Conservation (phyloP, 805 yeast genomes). For the Yarrowia sp. region DNA sequence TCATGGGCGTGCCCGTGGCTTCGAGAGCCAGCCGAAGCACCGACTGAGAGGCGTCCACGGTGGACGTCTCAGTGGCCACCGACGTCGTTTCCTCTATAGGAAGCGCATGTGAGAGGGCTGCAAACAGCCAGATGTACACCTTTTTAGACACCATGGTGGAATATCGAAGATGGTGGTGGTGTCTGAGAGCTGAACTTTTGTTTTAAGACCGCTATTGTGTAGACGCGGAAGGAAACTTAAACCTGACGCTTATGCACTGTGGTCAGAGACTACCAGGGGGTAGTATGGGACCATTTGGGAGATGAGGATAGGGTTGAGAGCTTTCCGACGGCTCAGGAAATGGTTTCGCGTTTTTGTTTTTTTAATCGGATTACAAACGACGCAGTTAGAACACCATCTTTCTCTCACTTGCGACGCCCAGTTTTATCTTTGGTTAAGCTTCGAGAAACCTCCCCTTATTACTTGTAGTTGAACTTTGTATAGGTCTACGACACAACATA, state of each 20-base stretch:
- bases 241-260: background rate
- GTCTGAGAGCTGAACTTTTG: background rate
- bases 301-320: too few species aligned
- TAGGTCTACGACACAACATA: background rate
- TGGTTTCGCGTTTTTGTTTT: background rate
- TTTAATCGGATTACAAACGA: background rate
- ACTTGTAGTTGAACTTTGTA: background rate
- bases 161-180: background rate
- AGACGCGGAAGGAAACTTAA: conserved; percentile 5
- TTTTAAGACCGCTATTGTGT: background rate
- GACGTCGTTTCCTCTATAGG: background rate
- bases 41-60: background rate
- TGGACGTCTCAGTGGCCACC: background rate
- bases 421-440: conserved; percentile 2
- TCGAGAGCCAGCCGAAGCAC: conserved; percentile 20
- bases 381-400: background rate
- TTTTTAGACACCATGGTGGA: conserved; percentile 8
- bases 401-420: background rate
- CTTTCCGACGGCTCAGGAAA: too few species aligned
- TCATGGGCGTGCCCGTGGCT: conserved; percentile 3
- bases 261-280: background rate
- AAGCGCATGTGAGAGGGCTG: conserved; percentile 6
- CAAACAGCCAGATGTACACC: conserved; percentile 8
- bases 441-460: background rate
- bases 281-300: background rate